Evolutionary conservation across 495 filamentous ascomycete species (phyloP), one percentile per base, ranked within the genome.

Genomic region (Hypoxylon lienhwacheense): DNA sequence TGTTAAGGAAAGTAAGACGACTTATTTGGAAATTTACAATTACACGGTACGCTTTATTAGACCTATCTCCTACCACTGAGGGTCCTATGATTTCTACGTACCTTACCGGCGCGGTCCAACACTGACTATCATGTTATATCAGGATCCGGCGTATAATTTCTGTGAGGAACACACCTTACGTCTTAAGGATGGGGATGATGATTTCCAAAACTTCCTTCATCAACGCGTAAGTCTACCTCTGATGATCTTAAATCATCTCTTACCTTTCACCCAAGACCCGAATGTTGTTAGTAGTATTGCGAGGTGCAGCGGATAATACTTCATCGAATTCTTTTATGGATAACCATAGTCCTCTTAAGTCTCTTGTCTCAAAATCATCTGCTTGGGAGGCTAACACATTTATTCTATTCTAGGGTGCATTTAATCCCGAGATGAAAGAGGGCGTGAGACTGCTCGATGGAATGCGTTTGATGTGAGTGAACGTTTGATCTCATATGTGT

Each of bases 121-220:
- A 44, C 49, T 58, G 31, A 64, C 47, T 37, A 14, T 4, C 7
- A 40, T 35, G 12, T 28, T 6, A 26, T 8, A 20, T 36, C 46
- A 74, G 76, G 72, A 78, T 45, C 61, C 73, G 14, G 36, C 44
- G 7, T 66, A 66, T 53, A 77, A 81, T 56, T 67, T 63, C 0
- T 47, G 68, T 20, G 79, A 81, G 47, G 73, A 79, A 45, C 77
- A 81, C 63, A 47, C 53, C 52, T 67, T 74, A 65, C 62, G n/a
- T n/a, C n/a, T n/a, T 72, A 62, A 75, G 67, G n/a, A n/a, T n/a
- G n/a, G n/a, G 26, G 64, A 46, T 21, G 75, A 78, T 66, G 78
- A 82, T 43, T 81, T 81, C 61, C 66, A 73, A 20, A 82, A 82
- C 59, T 82, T 76, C 42, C 60, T 81, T 2, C 65, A 72, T 25